A percentile compares a stretch with the other conserved stretches of the same genome.
Conservation (phyloP, 257 asterid genomes). For the Plantago major region DNA sequence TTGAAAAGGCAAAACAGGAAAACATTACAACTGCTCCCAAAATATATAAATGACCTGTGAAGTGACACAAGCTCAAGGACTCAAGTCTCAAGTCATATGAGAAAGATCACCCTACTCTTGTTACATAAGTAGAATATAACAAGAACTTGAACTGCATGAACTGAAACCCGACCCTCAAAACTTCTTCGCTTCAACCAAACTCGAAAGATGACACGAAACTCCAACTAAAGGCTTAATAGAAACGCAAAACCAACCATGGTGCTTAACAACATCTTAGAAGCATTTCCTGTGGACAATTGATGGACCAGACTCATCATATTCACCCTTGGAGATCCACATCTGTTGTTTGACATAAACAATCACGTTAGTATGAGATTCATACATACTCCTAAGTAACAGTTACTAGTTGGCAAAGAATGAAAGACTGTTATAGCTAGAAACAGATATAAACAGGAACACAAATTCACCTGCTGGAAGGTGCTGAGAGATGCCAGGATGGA, state of each 20-base stretch:
- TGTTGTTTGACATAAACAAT: not conserved
- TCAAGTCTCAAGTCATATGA: conserved; percentile 1
- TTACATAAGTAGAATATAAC: not conserved
- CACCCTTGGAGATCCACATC: conserved; percentile 14
- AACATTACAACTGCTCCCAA: conserved; percentile 4
- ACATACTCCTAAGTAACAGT: too few relatives aligned
- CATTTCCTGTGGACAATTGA: conserved; percentile 13
- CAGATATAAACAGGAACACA: not conserved
- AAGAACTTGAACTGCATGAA: conserved; percentile 6
- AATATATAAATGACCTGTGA: conserved; percentile 4
- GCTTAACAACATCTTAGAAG: conserved; percentile 1
- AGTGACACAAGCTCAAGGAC: conserved; percentile 6
- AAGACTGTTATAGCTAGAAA: not conserved
- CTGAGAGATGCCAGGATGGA: conserved; percentile 10
- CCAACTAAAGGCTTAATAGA: conserved; percentile 5
- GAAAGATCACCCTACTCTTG: conserved; percentile 1
- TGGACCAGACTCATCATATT: conserved; percentile 12
- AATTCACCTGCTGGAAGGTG: conserved; percentile 10
- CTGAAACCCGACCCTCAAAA: conserved; percentile 2
- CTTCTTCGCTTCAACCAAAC: conserved; percentile 13
- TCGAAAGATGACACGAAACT: conserved; percentile 4
- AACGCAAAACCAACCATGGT: conserved; percentile 8
- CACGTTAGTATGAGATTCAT: not conserved
- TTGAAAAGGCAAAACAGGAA: conserved; percentile 1
- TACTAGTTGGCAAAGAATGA: not conserved